phyloP scores from a whole-genome alignment of 2,329 filamentous ascomycete genomes.

The Sporothrix sp. region DNA sequence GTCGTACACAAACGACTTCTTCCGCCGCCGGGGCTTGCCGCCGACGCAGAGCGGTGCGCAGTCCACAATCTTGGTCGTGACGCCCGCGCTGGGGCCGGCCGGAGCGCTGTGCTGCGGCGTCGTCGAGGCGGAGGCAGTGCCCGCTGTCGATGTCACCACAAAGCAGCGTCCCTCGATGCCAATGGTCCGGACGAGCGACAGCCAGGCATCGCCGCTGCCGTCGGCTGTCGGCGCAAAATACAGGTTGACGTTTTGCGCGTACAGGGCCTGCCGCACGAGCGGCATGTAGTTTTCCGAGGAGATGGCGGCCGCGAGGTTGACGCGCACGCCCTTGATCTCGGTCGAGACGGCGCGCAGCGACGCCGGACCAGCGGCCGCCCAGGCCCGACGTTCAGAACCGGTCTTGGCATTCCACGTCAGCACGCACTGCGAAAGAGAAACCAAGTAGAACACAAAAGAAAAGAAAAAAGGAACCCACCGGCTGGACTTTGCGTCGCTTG shows the following conservation, averaged over 20 bases:
- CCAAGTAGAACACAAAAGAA: not conserved
- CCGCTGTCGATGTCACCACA: too few relatives aligned
- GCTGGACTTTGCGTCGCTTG: conserved; percentile 88
- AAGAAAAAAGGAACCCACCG: conserved; percentile 39
- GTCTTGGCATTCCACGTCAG: conserved; percentile 40
- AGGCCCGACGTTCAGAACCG: conserved; percentile 71
- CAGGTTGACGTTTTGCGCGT: conserved; percentile 82
- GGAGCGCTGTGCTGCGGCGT: not conserved
- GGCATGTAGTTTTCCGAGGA: conserved; percentile 99
- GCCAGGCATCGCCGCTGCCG: conserved; percentile 70
- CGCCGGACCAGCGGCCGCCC: conserved; percentile 74
- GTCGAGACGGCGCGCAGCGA: conserved; percentile 74
- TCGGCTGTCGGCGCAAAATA: conserved; percentile 90
- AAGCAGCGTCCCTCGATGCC: conserved; percentile 76
- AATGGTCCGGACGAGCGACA: conserved; percentile 70
- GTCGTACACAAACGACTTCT: conserved; percentile 34
- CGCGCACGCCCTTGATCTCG: conserved; percentile 63
- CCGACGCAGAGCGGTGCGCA: not conserved
- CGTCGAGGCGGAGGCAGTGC: too few relatives aligned
- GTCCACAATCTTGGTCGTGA: conserved; percentile 15
- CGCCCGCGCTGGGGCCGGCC: conserved; percentile 8
- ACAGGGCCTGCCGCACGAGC: conserved; percentile 70
- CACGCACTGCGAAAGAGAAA: not conserved
- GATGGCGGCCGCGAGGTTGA: conserved; percentile 79
- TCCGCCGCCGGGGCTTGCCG: conserved; percentile 3